Base-by-base conservation (phyloP, 768 basidiomycete species). In the Rhodotorula paludigena region DNA sequence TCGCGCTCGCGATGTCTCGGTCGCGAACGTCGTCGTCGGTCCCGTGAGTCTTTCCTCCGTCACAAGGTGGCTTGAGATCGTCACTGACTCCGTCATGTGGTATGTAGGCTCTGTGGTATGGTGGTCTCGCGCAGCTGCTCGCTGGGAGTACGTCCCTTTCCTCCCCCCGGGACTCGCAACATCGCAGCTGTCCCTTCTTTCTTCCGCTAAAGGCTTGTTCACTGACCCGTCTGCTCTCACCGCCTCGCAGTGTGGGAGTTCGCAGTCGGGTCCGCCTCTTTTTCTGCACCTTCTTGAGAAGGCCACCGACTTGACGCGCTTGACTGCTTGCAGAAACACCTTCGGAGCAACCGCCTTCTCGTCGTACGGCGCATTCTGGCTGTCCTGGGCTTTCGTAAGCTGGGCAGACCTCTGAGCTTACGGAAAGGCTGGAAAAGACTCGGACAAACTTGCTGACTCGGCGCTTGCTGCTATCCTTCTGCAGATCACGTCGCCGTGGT, bases 331-430 rank as follows among this genome's bases (percentile, higher is more conserved):
- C 52, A 78, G 80, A 39, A 80, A 80, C 74, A 79, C 79, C 15
- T 80, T 79, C 66, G 79, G 25, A 11, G 47, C 47, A 12, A 48
- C 47, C 5, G 47, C 47, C 25, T 48, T 48, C 47, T n/a, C 25
- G n/a, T 48, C 47, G n/a, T 92, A 88, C 70, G 90, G 90, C 32
- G 88, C 85, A 3, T 92, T 92, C 82, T 92, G 90, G 90, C 81
- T 92, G 80, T 88, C 47, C 21, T 59, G 38, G 33, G 57, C 23
- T 36, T 23, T 32, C n/a, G n/a, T n/a, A n/a, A n/a, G n/a, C n/a
- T n/a, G n/a, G n/a, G n/a, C n/a, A n/a, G n/a, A n/a, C n/a, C n/a
- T n/a, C n/a, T n/a, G n/a, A n/a, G n/a, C n/a, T n/a, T n/a, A n/a
- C n/a, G n/a, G n/a, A n/a, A n/a, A n/a, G n/a, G n/a, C n/a, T n/a